phyloP scores from a whole-genome alignment of 2,329 filamentous ascomycete genomes.

The Aureobasidium namibiae region DNA sequence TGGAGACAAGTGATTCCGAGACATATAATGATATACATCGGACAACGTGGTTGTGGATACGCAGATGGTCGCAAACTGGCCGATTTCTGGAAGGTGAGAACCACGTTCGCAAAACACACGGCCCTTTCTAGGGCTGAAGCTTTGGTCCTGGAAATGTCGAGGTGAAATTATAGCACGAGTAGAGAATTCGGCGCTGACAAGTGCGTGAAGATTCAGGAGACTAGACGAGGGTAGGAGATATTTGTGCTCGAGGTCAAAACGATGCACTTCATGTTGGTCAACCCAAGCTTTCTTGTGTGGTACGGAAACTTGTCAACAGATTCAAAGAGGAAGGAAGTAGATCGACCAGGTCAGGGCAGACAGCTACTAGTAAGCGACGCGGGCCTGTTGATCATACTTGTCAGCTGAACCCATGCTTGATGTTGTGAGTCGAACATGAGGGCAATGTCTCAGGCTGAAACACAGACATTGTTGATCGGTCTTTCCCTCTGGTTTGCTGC shows the following conservation, averaged over 20 bases:
- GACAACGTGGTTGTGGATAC: slow-evolving; percentile 5
- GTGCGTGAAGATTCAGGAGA: neutral
- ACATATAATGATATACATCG: neutral
- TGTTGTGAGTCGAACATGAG: neutral
- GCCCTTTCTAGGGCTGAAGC: neutral
- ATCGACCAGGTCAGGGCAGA: neutral
- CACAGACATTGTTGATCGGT: neutral
- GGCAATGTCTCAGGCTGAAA: neutral
- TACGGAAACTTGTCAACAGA: neutral
- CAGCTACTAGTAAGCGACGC: neutral
- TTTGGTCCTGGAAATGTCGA: slow-evolving; percentile 1
- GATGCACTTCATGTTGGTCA: neutral
- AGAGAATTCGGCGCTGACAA: neutral
- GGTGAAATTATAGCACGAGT: neutral
- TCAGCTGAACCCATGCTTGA: neutral
- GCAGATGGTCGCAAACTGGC: neutral
- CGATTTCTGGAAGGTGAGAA: slow-evolving; percentile 3
- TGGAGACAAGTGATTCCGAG: neutral
- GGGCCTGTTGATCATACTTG: neutral
- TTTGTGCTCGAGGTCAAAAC: neutral
- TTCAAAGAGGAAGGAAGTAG: neutral
- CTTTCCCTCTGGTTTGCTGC: neutral
- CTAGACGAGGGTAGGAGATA: too few relatives aligned
- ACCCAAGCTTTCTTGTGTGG: too few relatives aligned
- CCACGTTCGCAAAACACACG: neutral